Base-by-base conservation (phyloP, 2,329 filamentous ascomycete species). In the Pseudogymnoascus destructans region DNA sequence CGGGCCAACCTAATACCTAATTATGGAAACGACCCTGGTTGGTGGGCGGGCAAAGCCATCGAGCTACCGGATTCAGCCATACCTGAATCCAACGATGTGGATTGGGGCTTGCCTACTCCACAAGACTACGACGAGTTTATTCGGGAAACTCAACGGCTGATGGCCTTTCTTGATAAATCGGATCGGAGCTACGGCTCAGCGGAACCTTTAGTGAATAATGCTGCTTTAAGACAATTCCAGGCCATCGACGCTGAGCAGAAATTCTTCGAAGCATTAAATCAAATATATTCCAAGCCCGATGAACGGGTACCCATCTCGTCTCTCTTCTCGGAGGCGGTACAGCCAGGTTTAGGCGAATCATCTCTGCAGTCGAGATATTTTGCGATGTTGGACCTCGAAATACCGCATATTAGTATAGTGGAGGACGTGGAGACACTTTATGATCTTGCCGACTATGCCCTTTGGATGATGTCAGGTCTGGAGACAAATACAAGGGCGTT, bases 161-260 rank as follows among this genome's bases (percentile, higher is more conserved):
- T 85, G 72, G 81, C 80, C 8, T 84, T 85, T 61, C 73, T 85
- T 2, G 81, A 85, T 59, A 71, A 69, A 8, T 82, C 81, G 0
- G 78, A 84, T 23, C 75, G 82, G 42, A 78, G 76, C 42, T 84
- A 83, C 62, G 82, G 79, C 11, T 79, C 77, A 0, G 75, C 75
- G 19, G 78, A 80, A 58, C 70, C 72, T 4, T 67, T 84, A 5
- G 68, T 73, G 13, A 61, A 63, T 7, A 59, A 66, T 27, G 59
- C 55, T 4, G 63, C 63, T 21, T 63, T 69, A n/a, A 61, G 33
- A 63, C 36, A 64, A 59, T 42, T 13, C 21, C 32, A 57, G 52
- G 52, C 5, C n/a, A 65, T 60, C 32, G 61, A 63, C 15, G 21
- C 63, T 3, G 65, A 67, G 32, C 32, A 64, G 21, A 61, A 61